phyloP scores from a whole-genome alignment of 805 yeast genomes.

The Candida tammaniensis region DNA sequence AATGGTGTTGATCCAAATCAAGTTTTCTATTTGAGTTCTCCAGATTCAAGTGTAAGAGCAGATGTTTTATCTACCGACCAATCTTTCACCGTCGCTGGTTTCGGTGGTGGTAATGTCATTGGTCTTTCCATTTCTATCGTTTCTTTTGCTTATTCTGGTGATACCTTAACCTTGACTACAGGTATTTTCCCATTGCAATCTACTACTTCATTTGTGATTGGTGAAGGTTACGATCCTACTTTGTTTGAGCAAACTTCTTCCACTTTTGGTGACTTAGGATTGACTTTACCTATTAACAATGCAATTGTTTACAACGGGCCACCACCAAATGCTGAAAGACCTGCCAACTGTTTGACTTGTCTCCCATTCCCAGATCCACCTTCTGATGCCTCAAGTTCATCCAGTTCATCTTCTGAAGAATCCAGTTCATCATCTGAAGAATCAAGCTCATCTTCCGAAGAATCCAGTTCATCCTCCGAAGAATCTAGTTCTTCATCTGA shows the following conservation, averaged over 20 bases:
- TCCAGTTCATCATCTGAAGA: constrained; percentile 5
- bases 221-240: constrained; percentile 6
- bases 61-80: constrained; percentile 13
- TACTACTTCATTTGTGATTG: constrained; percentile 5
- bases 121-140: constrained; percentile 5
- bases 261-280: constrained; percentile 13
- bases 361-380: constrained; percentile 13
- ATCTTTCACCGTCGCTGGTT: constrained; percentile 17
- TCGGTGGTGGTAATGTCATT: constrained; percentile 20
- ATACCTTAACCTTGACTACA: constrained; percentile 6
- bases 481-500: constrained; percentile 1
- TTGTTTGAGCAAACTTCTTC: constrained; percentile 7
- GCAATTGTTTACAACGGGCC: constrained; percentile 6
- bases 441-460: constrained; percentile 1
- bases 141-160: constrained; percentile 5
- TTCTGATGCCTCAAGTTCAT: constrained; percentile 4
- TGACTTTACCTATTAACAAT: constrained; percentile 9
- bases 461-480: constrained; percentile 1
- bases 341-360: constrained; percentile 16
- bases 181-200: constrained; percentile 1
- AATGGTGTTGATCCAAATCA: constrained; percentile 12
- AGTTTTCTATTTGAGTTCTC: constrained; percentile 16
- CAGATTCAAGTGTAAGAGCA: constrained; percentile 16
- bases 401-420: constrained; percentile 1
- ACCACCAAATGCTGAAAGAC: constrained; percentile 7